A percentile compares a stretch with the other conserved stretches of the same genome.
These are phyloP conservation scores for Pholiota microspora DNA, from an alignment of 768 basidiomycete genomes.

Conservation along the genomic window DNA sequence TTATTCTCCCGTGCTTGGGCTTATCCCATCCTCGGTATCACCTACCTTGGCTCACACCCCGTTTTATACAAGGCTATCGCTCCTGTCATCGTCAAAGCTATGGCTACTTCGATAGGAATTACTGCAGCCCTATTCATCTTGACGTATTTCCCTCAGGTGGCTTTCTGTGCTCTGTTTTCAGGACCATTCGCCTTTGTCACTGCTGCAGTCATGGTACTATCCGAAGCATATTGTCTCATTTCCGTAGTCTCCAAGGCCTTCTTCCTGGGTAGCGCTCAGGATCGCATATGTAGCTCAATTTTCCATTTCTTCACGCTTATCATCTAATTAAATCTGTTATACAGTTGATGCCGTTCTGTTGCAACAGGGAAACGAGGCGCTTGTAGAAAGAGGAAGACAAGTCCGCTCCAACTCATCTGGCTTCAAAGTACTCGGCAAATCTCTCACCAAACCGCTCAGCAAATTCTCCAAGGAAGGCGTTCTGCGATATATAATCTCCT, in stretches of 20 bases:
- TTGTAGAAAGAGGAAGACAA: constrained; percentile 31
- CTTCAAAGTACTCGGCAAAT: constrained; percentile 45
- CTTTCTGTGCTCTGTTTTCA: constrained; percentile 57
- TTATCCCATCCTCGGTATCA: constrained; percentile 37
- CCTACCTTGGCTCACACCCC: constrained; percentile 34
- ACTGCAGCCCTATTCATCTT: constrained; percentile 49
- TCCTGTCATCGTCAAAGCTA: constrained; percentile 37
- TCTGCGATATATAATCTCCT: constrained; percentile 56
- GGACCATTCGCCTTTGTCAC: constrained; percentile 63
- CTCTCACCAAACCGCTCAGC: constrained; percentile 46
- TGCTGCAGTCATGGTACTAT: constrained; percentile 43
- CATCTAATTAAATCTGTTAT: not conserved
- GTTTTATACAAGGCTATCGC: constrained; percentile 32
- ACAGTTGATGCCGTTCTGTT: constrained; percentile 36
- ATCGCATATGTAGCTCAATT: constrained; percentile 31
- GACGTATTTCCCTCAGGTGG: constrained; percentile 67
- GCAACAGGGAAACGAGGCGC: constrained; percentile 30
- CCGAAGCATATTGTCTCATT: constrained; percentile 39
- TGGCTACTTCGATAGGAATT: constrained; percentile 34
- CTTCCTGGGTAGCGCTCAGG: constrained; percentile 33
- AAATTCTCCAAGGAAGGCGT: constrained; percentile 43
- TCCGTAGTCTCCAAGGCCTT: constrained; percentile 34
- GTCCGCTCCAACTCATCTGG: constrained; percentile 30
- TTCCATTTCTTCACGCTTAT: not conserved
- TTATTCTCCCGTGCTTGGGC: constrained; percentile 34